Percentiles rank a stretch among this genome's conserved stretches.
Evolutionary conservation across 2,329 filamentous ascomycete genomes (phyloP).

Genomic region (Scleromitrula shiraiana): DNA sequence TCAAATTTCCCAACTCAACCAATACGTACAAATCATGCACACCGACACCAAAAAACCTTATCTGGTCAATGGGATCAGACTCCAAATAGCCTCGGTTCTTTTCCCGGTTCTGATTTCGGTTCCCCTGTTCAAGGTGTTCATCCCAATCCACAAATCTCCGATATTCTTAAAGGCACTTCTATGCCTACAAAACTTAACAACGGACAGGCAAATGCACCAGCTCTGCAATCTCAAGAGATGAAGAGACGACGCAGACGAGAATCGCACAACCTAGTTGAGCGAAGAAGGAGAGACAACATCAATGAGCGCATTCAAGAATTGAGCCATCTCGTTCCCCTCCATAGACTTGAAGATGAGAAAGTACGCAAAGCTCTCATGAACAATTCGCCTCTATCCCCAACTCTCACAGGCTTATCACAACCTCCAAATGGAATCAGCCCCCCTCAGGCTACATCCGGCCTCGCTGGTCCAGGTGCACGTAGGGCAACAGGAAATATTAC

Average conservation of each 20-base stretch:
- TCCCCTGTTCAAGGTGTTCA: constrained; percentile 68
- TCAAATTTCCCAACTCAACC: constrained; percentile 68
- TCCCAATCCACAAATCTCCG: constrained; percentile 67
- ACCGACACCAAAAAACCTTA: constrained; percentile 69
- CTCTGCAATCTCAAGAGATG: constrained; percentile 75
- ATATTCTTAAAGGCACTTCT: constrained; percentile 83
- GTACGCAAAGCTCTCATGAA: constrained; percentile 91
- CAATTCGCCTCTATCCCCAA: constrained; percentile 81
- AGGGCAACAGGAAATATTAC: constrained; percentile 81
- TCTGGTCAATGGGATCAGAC: constrained; percentile 90
- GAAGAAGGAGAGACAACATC: constrained; percentile 91
- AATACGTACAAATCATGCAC: constrained; percentile 58
- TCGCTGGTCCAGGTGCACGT: constrained; percentile 77
- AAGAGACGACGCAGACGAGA: constrained; percentile 87
- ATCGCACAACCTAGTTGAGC: constrained; percentile 94
- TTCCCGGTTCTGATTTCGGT: constrained; percentile 79
- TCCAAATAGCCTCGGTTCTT: constrained; percentile 75
- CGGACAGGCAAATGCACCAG: constrained; percentile 22
- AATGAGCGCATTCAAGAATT: constrained; percentile 97
- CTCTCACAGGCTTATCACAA: constrained; percentile 56
- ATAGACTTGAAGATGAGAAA: constrained; percentile 94
- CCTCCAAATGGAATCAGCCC: constrained; percentile 47
- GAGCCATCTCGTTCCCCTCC: constrained; percentile 82
- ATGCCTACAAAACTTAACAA: constrained; percentile 76
- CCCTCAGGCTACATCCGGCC: constrained; percentile 76